phyloP scores from a whole-genome alignment of 2,329 filamentous ascomycete genomes.

The Xylaria sp. region DNA sequence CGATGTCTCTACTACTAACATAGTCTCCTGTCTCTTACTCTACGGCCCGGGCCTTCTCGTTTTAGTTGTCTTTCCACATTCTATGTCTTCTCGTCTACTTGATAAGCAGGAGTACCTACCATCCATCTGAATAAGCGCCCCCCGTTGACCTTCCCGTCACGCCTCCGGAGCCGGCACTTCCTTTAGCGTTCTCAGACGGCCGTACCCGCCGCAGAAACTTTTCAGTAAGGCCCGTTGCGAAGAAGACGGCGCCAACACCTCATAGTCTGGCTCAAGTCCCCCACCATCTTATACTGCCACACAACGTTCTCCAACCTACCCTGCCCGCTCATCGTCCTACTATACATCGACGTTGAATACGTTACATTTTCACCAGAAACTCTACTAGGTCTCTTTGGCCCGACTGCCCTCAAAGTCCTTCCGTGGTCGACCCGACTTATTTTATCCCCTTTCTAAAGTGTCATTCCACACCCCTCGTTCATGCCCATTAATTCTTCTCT shows the following conservation, averaged over 20 bases:
- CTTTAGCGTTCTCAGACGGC: conserved; percentile 12
- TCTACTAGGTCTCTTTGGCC: conserved; percentile 16
- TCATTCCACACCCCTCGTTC: conserved; percentile 11
- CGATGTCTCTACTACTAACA: conserved; percentile 28
- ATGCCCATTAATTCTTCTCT: conserved; percentile 16
- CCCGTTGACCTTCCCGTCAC: conserved; percentile 2
- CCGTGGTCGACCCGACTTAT: conserved; percentile 7
- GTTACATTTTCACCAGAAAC: conserved; percentile 14
- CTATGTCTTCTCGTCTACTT: conserved; percentile 3
- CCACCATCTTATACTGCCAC: conserved; percentile 24
- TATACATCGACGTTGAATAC: conserved; percentile 20
- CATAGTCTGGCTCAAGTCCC: conserved; percentile 22
- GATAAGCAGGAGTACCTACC: conserved; percentile 8
- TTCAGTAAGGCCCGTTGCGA: conserved; percentile 20
- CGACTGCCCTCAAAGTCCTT: conserved; percentile 14
- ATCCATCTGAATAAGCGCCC: background rate
- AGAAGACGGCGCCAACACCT: conserved; percentile 24
- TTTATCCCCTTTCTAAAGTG: conserved; percentile 1
- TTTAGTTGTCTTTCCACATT: conserved; percentile 17
- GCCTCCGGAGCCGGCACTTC: conserved; percentile 1
- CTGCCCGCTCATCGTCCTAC: conserved; percentile 9
- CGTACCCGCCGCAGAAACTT: conserved; percentile 10
- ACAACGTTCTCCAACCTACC: conserved; percentile 21
- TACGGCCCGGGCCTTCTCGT: conserved; percentile 11
- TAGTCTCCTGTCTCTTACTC: conserved; percentile 23